A percentile compares a stretch with the other conserved stretches of the same genome.
phyloP scores from a whole-genome alignment of 495 filamentous ascomycete species.

The Hypoxylon rickii region DNA sequence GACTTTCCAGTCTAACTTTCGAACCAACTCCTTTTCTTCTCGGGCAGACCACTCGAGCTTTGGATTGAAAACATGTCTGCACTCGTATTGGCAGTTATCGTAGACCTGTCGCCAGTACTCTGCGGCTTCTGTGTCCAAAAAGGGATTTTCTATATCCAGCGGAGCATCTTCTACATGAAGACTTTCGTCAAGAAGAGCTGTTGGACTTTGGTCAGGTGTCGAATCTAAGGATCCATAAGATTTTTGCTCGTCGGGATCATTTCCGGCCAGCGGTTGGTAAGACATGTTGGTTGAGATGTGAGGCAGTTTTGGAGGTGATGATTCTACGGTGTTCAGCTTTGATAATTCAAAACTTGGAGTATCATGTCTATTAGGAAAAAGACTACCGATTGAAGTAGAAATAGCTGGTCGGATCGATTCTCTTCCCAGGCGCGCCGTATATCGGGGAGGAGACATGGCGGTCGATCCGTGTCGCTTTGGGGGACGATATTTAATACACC shows the following conservation, averaged over 20 bases:
- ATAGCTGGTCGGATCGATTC: slow-evolving; percentile 2
- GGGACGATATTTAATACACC: slow-evolving; percentile 21
- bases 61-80: slow-evolving; percentile 58
- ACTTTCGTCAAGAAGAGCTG: slow-evolving; percentile 22
- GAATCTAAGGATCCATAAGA: slow-evolving; percentile 27
- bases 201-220: slow-evolving; percentile 13
- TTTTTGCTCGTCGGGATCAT: slow-evolving; percentile 31
- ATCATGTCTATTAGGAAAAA: background rate
- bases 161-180: slow-evolving; percentile 17
- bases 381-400: slow-evolving; percentile 15
- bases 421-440: slow-evolving; percentile 4
- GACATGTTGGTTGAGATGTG: slow-evolving; percentile 32
- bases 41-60: slow-evolving; percentile 55
- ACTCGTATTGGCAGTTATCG: slow-evolving; percentile 47
- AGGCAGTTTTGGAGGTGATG: background rate
- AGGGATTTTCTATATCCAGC: slow-evolving; percentile 39
- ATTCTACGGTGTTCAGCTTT: slow-evolving; percentile 14
- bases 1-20: slow-evolving; percentile 57
- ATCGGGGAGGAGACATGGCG: slow-evolving; percentile 17
- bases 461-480: slow-evolving; percentile 5
- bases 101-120: slow-evolving; percentile 39
- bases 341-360: slow-evolving; percentile 20
- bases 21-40: slow-evolving; percentile 57
- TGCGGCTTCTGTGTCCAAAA: slow-evolving; percentile 35
- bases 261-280: slow-evolving; percentile 29